Evolutionary conservation across 306 rosid species (phyloP), one percentile per base, ranked within the genome.

Genomic region (Trifolium fragiferum): DNA sequence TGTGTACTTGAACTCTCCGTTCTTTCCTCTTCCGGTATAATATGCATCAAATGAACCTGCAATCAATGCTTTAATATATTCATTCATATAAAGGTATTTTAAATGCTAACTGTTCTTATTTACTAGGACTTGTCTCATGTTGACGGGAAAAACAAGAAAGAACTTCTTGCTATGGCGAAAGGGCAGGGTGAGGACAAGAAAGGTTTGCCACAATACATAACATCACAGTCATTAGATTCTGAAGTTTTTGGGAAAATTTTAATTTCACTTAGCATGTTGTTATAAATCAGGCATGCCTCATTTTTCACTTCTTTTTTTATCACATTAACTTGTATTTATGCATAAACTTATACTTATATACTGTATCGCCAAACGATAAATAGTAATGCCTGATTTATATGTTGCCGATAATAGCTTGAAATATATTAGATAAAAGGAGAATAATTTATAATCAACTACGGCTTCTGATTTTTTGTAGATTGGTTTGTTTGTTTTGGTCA

Each of bases 111-210:
- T 37, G 10, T 81, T 63, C 54, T 51, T 80, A 66, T 79, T 59
- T 85, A 79, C 73, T 65, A 91, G 99, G 98, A 94, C 80, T 89
- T 94, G 99, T 88, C 99, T 80, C 98, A 90, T 75, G 99, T 90
- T 65, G 93, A 87, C 72, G 99, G 99, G 21, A 94, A 92, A 85
- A 94, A 94, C 79, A 90, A 87, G 80, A 89, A 90, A 87, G 98
- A 94, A 81, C 98, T 90, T 66, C 96, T 94, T 80, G 99, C 99
- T 41, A 90, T 92, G 99, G 99, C 97, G 9, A 94, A 87, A 83
- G 99, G 92, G 75, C 98, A 82, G 50, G 89, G 89, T 3, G 98
- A 94, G 65, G 99, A 94, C 84, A 94, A 92, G 81, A 90, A 94
- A 88, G 97, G 98, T 94, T 71, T 67, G 88, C 78, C 63, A 27